Percentiles rank a stretch among this genome's conserved stretches.
These are phyloP conservation scores for Lobosporangium transversale DNA, from an alignment of 192 early-diverging fungal genomes.

Conservation along the genomic window DNA sequence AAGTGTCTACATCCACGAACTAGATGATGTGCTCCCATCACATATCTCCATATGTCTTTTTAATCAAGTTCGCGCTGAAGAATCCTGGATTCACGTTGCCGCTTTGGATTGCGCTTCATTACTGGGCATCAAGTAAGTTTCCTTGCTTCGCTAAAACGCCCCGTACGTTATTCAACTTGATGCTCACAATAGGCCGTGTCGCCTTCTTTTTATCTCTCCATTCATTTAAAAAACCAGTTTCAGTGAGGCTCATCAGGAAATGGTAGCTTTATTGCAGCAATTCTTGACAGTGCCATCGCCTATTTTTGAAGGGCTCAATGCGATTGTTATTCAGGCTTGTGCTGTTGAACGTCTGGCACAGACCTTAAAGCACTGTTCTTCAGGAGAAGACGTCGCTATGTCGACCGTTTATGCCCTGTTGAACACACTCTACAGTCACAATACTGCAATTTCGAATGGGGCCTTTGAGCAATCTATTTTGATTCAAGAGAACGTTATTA, in stretches of 20 bases:
- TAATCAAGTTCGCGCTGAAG: conserved; percentile 47
- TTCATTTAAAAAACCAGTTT: too few relatives aligned
- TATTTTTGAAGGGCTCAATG: conserved; percentile 59
- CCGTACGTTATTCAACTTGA: too few relatives aligned
- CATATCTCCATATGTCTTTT: conserved; percentile 62
- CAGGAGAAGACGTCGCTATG: conserved; percentile 44
- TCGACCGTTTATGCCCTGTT: conserved; percentile 34
- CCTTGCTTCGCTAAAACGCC: too few relatives aligned
- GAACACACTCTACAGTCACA: conserved; percentile 36
- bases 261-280: conserved; percentile 58
- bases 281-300: conserved; percentile 64
- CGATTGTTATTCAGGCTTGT: conserved; percentile 54
- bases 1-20: conserved; percentile 61
- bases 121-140: conserved; percentile 56
- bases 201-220: too few relatives aligned
- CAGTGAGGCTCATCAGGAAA: conserved; percentile 39
- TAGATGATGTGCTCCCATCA: conserved; percentile 59
- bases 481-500: conserved; percentile 63
- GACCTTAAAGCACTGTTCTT: conserved; percentile 54
- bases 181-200: too few relatives aligned
- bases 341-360: conserved; percentile 62
- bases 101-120: conserved; percentile 43
- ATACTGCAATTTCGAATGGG: conserved; percentile 13
- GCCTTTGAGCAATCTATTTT: conserved; percentile 22
- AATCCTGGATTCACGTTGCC: conserved; percentile 55